These are phyloP conservation scores for Populus pruinosa DNA, from an alignment of 345 rosid genomes.

Conservation along the genomic window DNA sequence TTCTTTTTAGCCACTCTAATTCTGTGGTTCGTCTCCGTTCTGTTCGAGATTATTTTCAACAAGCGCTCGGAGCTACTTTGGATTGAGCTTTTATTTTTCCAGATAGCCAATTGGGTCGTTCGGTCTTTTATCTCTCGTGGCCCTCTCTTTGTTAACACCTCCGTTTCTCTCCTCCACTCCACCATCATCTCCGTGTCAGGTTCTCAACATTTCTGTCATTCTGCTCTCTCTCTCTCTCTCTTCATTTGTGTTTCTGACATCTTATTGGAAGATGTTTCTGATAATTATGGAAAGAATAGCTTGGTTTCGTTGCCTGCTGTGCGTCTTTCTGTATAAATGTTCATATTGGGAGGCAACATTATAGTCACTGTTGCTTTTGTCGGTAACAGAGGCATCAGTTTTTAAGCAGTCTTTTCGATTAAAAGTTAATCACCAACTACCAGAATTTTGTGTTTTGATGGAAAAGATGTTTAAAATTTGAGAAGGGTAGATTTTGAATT, in stretches of 20 bases:
- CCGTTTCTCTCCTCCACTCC: conserved; percentile 88
- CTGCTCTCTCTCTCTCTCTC: too few relatives aligned
- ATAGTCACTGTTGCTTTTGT: not conserved
- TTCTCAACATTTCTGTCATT: conserved; percentile 5
- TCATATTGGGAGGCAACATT: not conserved
- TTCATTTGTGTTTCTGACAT: too few relatives aligned
- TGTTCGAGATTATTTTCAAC: conserved; percentile 72
- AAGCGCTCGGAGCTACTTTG: conserved; percentile 47
- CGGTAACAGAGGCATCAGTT: not conserved
- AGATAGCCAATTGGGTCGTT: conserved; percentile 60
- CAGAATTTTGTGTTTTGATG: not conserved
- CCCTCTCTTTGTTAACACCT: conserved; percentile 81
- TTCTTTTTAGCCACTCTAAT: conserved; percentile 85
- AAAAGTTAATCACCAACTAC: not conserved
- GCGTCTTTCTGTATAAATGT: not conserved
- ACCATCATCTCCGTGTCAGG: conserved; percentile 76
- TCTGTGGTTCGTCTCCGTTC: conserved; percentile 72
- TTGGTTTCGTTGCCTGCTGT: not conserved
- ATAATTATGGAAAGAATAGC: not conserved
- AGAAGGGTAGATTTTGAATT: not conserved
- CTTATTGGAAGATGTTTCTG: not conserved
- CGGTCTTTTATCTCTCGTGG: conserved; percentile 63
- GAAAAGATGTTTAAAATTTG: not conserved
- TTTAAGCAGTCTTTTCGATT: not conserved
- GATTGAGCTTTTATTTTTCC: conserved; percentile 53